A percentile compares a stretch with the other conserved stretches of the same genome.
These are phyloP conservation scores for Stemphylium beticola DNA, from an alignment of 2,329 filamentous ascomycete genomes.

Conservation along the genomic window DNA sequence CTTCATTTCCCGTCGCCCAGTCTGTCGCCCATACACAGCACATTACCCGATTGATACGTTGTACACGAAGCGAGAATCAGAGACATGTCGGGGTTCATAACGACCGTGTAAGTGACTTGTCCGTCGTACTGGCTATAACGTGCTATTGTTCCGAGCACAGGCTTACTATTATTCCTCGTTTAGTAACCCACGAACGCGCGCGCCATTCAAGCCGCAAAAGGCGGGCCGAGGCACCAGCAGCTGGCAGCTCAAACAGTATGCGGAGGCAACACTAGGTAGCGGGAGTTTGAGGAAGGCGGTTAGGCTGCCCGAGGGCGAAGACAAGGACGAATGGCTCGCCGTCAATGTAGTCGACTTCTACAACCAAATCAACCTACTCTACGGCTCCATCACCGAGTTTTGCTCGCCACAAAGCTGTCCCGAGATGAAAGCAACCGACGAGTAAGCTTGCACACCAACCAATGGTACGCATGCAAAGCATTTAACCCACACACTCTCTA, in stretches of 20 bases:
- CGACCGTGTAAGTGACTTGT: constrained; percentile 72
- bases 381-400: constrained; percentile 98
- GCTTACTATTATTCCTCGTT: constrained; percentile 46
- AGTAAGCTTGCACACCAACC: constrained; percentile 59
- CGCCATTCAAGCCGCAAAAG: constrained; percentile 88
- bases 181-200: constrained; percentile 86
- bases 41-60: background rate
- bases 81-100: constrained; percentile 70
- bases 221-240: constrained; percentile 84
- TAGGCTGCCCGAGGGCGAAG: constrained; percentile 94
- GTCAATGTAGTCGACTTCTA: constrained; percentile 99
- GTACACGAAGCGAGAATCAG: background rate
- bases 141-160: constrained; percentile 20
- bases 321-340: constrained; percentile 96
- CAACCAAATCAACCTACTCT: constrained; percentile 99
- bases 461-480: too few species aligned
- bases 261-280: constrained; percentile 93
- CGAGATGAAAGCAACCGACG: constrained; percentile 99
- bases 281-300: constrained; percentile 96
- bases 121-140: constrained; percentile 21
- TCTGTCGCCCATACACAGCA: background rate
- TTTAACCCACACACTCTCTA: constrained; percentile 43
- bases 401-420: constrained; percentile 97
- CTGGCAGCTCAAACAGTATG: constrained; percentile 97
- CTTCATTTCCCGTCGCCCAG: background rate